Conservation (phyloP, 1,284 basidiomycete species). For the Malassezia dermatis region DNA sequence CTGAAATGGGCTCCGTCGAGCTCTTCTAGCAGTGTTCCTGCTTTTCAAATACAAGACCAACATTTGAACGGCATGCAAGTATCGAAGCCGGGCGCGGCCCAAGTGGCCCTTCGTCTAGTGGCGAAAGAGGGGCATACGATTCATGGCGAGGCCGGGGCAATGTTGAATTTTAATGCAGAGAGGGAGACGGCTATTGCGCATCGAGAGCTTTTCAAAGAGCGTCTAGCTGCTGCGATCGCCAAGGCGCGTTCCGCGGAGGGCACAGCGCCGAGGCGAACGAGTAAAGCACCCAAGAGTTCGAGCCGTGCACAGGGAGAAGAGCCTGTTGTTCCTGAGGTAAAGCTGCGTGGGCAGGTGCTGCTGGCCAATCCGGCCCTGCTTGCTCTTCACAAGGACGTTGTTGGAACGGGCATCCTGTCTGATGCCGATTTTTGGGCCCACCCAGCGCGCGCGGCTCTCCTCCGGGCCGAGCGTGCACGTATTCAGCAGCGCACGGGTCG, state of each 20-base stretch:
- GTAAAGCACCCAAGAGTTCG: not conserved
- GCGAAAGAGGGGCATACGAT: slow-evolving; percentile 23
- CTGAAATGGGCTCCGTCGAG: slow-evolving; percentile 28
- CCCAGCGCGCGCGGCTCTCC: slow-evolving; percentile 33
- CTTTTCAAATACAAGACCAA: slow-evolving; percentile 19
- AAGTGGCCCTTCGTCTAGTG: slow-evolving; percentile 31
- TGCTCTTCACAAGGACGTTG: slow-evolving; percentile 40
- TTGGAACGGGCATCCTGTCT: slow-evolving; percentile 26
- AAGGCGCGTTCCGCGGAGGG: slow-evolving; percentile 1
- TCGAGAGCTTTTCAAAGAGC: slow-evolving; percentile 31
- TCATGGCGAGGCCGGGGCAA: slow-evolving; percentile 21
- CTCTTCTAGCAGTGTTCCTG: slow-evolving; percentile 17
- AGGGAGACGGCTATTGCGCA: slow-evolving; percentile 23
- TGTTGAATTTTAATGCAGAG: slow-evolving; percentile 30
- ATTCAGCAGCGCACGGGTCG: slow-evolving; percentile 36
- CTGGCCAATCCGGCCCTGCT: slow-evolving; percentile 31
- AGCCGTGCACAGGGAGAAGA: not conserved
- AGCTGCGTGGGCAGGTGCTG: slow-evolving; percentile 36
- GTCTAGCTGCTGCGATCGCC: slow-evolving; percentile 26
- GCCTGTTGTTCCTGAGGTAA: slow-evolving; percentile 24
- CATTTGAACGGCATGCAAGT: slow-evolving; percentile 30
- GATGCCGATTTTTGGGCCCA: slow-evolving; percentile 47
- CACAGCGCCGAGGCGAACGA: not conserved
- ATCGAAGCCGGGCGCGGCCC: slow-evolving; percentile 29
- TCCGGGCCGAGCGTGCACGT: slow-evolving; percentile 34